Evolutionary conservation across 352 stramenopile genomes (phyloP).

Genomic region (Globisporangium canariense): DNA sequence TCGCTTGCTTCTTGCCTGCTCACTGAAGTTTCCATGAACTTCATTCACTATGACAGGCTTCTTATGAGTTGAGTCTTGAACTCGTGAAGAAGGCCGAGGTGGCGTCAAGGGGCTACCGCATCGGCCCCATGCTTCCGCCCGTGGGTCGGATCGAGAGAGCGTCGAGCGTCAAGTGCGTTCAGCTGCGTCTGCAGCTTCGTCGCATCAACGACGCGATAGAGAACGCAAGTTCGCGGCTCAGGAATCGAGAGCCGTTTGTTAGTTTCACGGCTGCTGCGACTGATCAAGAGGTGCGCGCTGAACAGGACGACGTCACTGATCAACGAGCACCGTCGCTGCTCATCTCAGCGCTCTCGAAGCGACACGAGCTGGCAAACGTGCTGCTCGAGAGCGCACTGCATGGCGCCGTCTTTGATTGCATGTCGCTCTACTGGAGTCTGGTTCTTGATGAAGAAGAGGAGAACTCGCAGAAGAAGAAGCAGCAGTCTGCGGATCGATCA

Average conservation of each 20-base stretch:
- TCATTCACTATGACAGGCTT: constrained; percentile 7
- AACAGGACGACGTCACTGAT: neutral
- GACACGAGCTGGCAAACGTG: constrained; percentile 31
- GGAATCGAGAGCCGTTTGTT: neutral
- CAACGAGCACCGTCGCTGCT: constrained; percentile 47
- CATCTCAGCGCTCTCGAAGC: constrained; percentile 48
- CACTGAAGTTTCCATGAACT: neutral
- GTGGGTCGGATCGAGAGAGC: constrained; percentile 45
- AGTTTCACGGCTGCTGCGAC: neutral
- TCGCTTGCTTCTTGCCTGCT: neutral
- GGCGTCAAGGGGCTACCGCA: constrained; percentile 44
- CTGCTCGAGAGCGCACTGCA: constrained; percentile 38
- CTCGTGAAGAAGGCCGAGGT: constrained; percentile 62
- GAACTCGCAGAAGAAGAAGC: constrained; percentile 13
- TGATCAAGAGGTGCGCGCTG: neutral
- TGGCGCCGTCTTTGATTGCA: constrained; percentile 17
- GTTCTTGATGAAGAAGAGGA: neutral
- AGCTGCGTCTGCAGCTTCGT: constrained; percentile 36
- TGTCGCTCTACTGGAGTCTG: constrained; percentile 16
- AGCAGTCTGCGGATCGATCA: neutral
- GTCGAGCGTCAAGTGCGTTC: constrained; percentile 31
- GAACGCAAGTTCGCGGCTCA: neutral
- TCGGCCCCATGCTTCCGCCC: constrained; percentile 44
- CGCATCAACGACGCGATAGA: constrained; percentile 46
- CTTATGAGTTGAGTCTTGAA: constrained; percentile 34